phyloP scores from a whole-genome alignment of 2,329 filamentous ascomycete genomes.

The Chrysoporthe deuterocubensis region DNA sequence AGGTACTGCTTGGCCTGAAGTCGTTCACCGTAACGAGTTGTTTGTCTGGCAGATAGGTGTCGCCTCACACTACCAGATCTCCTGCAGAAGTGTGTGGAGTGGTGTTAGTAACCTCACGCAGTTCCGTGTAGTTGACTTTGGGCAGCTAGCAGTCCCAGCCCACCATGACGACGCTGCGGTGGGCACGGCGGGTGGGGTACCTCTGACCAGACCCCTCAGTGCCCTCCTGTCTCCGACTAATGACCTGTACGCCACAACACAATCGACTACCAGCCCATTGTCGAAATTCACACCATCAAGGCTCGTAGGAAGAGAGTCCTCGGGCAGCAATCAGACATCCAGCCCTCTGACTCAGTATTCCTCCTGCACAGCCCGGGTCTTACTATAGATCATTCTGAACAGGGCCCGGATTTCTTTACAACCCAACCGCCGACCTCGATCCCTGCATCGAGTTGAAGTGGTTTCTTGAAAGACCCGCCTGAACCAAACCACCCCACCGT shows the following conservation, averaged over 20 bases:
- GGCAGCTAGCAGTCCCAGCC: constrained; percentile 5
- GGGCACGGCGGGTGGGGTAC: constrained; percentile 38
- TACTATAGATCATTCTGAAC: not conserved
- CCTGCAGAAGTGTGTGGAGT: not conserved
- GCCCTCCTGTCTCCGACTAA: constrained; percentile 34
- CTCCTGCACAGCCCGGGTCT: not conserved
- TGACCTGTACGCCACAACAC: constrained; percentile 4
- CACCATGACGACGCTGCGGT: constrained; percentile 33
- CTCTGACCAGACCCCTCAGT: not conserved
- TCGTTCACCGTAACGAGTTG: not conserved
- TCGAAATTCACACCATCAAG: not conserved
- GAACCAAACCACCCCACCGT: constrained; percentile 34
- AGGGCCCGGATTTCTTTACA: not conserved
- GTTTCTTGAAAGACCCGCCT: constrained; percentile 20
- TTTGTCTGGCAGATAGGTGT: not conserved
- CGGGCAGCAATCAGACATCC: not conserved
- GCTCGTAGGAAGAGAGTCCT: not conserved
- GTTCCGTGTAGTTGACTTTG: not conserved
- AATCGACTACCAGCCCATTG: constrained; percentile 4
- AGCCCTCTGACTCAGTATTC: not conserved
- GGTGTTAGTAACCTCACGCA: not conserved
- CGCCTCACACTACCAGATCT: not conserved
- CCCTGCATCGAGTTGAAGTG: constrained; percentile 24
- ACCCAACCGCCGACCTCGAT: constrained; percentile 9
- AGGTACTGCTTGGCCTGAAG: not conserved